phyloP scores from a whole-genome alignment of 257 asterid species.

The Jacaranda mimosifolia region DNA sequence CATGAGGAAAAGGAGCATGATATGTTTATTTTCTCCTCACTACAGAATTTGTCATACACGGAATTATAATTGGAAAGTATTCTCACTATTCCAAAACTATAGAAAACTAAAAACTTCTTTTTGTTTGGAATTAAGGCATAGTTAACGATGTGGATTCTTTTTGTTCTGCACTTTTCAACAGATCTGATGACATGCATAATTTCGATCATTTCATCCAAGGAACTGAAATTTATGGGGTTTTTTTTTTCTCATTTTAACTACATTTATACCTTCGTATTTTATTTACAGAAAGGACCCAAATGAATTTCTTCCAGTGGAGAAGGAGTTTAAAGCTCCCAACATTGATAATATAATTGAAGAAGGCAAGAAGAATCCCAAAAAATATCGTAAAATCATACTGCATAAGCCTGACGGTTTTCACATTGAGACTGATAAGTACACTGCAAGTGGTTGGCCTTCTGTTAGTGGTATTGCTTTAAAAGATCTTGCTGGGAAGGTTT shows the following conservation, averaged over 20 bases:
- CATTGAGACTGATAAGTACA: slow-evolving; percentile 71
- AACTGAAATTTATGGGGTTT: background rate
- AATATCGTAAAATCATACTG: slow-evolving; percentile 74
- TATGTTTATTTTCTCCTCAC: background rate
- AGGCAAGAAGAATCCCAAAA: slow-evolving; percentile 87
- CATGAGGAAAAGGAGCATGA: background rate
- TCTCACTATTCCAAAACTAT: background rate
- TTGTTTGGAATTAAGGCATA: background rate
- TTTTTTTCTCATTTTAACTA: slow-evolving; percentile 4
- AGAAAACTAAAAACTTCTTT: background rate
- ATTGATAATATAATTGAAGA: slow-evolving; percentile 81
- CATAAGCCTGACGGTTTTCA: slow-evolving; percentile 64
- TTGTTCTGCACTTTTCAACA: background rate
- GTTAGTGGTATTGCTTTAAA: slow-evolving; percentile 84
- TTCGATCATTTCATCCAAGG: background rate
- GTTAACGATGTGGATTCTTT: background rate
- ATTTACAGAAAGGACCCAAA: slow-evolving; percentile 66
- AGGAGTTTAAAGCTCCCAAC: slow-evolving; percentile 80
- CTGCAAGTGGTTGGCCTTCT: slow-evolving; percentile 99
- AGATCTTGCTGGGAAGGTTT: slow-evolving; percentile 82
- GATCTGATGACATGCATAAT: slow-evolving; percentile 19
- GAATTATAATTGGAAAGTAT: slow-evolving; percentile 16
- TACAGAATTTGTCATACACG: background rate
- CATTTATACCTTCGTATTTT: slow-evolving; percentile 28
- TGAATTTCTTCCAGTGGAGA: slow-evolving; percentile 73